Conservation (phyloP, 2,329 filamentous ascomycete species). For the Emergomyces pasteurianus region DNA sequence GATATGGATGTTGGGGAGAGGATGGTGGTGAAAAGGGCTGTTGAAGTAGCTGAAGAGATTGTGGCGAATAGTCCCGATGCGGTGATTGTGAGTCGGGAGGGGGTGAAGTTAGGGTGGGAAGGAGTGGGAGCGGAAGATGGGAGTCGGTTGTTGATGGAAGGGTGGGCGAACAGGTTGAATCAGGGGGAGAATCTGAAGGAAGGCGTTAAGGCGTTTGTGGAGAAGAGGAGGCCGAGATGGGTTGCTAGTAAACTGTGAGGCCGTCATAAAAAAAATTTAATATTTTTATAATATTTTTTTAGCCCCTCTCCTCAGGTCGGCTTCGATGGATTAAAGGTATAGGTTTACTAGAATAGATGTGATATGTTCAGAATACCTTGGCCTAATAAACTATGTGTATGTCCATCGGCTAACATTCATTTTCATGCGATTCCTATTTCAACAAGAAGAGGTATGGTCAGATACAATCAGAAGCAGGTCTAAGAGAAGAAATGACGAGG, state of each 20-base stretch:
- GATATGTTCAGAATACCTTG: not conserved
- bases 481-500: no score
- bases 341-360: not conserved
- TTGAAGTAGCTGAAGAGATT: constrained; percentile 50
- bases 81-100: constrained; percentile 61
- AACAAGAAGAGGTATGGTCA: no score
- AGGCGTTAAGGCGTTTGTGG: constrained; percentile 62
- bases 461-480: no score
- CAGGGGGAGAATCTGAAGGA: constrained; percentile 62
- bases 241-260: constrained; percentile 26
- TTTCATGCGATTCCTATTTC: no score
- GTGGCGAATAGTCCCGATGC: constrained; percentile 61
- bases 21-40: constrained; percentile 31
- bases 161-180: constrained; percentile 48
- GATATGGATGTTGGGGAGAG: not conserved
- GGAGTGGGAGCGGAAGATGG: constrained; percentile 51
- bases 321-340: not conserved
- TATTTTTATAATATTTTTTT: no score
- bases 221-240: constrained; percentile 61
- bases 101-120: constrained; percentile 62
- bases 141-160: constrained; percentile 45
- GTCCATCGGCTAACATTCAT: not conserved
- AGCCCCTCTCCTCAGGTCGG: not conserved
- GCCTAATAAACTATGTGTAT: not conserved
- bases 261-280: no score